Evolutionary conservation across 2,329 filamentous ascomycete genomes (phyloP), one percentile per base, ranked within the genome.

Genomic region (Arthrobotrys entomopaga): DNA sequence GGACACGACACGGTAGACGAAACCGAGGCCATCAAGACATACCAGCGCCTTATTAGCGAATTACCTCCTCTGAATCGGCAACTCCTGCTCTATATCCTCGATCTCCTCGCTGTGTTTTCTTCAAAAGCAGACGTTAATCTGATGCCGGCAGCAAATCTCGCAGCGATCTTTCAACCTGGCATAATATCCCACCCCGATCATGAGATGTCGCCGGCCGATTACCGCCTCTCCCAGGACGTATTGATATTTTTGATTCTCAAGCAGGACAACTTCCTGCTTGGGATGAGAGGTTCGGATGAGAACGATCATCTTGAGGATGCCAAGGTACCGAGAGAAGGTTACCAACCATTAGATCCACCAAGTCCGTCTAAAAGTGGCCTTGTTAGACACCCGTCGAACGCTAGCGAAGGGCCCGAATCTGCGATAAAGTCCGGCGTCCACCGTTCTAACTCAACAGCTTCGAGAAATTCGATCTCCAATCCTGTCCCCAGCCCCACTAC

Each of bases 241-340:
- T 86, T 99, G 76, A 97, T 99, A 58, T 99, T 99, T 82, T 84
- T 99, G 78, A 99, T 99, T 77, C 93, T 98, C 80, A 97, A 99
- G 79, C 95, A 99, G 81, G 95, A 99, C 80, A 92, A 97, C 82
- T 99, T 99, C 84, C 84, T 99, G 77, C 96, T 99, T 77, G 95
- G 95, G 65, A 99, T 99, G 95, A 92, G 93, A 80, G 95, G 95
- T 50, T 65, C 69, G 29, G 97, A 93, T n/a, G 93, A 89, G n/a
- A 91, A 93, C n/a, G 93, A 97, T 80, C 92, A 96, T 80, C 89
- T 88, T 74, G 89, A 87, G 6, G 85, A 88, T 57, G 86, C 87
- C 79, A 87, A 89, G 74, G 84, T 89, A 42, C 43, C 56, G 29
- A 42, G 42, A 40, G 59, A 65, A 57, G 72, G 59, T 60, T 59